phyloP scores from a whole-genome alignment of 177 flowering plant genomes.

The Vitis hybrid region DNA sequence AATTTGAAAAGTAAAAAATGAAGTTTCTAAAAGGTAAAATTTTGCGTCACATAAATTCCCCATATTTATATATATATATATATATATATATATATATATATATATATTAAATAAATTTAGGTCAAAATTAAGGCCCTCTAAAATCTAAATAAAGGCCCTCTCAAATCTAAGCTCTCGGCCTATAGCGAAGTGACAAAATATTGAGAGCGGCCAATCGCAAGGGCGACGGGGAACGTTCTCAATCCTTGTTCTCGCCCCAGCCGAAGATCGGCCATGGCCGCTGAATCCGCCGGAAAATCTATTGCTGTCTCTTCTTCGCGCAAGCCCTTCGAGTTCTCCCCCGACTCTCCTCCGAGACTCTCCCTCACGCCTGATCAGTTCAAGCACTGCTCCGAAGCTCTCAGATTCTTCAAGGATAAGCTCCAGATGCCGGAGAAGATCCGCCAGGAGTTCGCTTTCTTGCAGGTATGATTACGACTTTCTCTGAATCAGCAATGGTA shows the following conservation, averaged over 20 bases:
- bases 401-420: constrained; percentile 39
- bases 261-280: constrained; percentile 41
- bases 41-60: too few species aligned
- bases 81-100: too few species aligned
- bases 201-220: too few species aligned
- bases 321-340: constrained; percentile 26
- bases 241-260: constrained; percentile 23
- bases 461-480: constrained; percentile 36
- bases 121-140: too few species aligned
- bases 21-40: too few species aligned
- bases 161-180: too few species aligned
- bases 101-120: too few species aligned
- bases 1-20: too few species aligned
- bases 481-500: not conserved
- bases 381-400: constrained; percentile 48
- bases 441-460: constrained; percentile 36
- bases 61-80: too few species aligned
- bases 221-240: constrained; percentile 32
- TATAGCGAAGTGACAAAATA: too few species aligned
- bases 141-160: too few species aligned
- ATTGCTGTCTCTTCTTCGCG: constrained; percentile 11
- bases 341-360: constrained; percentile 33
- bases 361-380: constrained; percentile 44
- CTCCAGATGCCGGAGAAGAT: constrained; percentile 24
- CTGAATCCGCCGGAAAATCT: constrained; percentile 24